Evolutionary conservation across 2,329 filamentous ascomycete genomes (phyloP).

Genomic region (Paecilomyces dactylethromorphus): DNA sequence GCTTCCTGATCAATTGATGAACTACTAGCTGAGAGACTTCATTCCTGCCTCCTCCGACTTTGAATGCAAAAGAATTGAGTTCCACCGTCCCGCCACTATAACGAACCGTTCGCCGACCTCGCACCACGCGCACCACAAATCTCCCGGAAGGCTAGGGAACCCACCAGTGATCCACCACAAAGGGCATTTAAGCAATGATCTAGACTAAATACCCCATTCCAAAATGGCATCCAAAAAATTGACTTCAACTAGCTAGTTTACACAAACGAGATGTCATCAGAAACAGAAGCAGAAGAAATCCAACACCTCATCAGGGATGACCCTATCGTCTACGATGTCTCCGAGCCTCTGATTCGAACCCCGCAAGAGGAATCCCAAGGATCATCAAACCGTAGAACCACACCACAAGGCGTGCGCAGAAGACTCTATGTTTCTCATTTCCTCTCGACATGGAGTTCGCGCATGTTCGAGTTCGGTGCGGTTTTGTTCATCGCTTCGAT

Average conservation of each 20-base stretch:
- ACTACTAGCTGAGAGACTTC: too few relatives aligned
- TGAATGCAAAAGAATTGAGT: not conserved
- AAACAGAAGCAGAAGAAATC: too few relatives aligned
- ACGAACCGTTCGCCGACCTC: too few relatives aligned
- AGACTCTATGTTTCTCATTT: constrained; percentile 54
- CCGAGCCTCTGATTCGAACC: not conserved
- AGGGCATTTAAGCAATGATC: not conserved
- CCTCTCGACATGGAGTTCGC: constrained; percentile 59
- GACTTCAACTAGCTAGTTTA: not conserved
- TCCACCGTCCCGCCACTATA: not conserved
- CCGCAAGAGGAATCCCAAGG: not conserved
- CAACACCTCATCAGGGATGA: not conserved
- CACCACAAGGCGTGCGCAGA: constrained; percentile 4
- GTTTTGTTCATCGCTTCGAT: constrained; percentile 53
- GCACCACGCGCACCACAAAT: not conserved
- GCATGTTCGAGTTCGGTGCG: constrained; percentile 58
- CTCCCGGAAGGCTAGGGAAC: not conserved
- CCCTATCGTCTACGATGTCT: not conserved
- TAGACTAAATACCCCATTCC: not conserved
- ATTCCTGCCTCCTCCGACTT: too few relatives aligned
- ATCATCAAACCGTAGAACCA: not conserved
- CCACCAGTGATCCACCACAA: not conserved
- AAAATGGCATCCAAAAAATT: not conserved
- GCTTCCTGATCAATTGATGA: too few relatives aligned
- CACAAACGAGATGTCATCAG: not conserved